phyloP scores from a whole-genome alignment of 2,329 filamentous ascomycete genomes.

The Penicillium thymicola region DNA sequence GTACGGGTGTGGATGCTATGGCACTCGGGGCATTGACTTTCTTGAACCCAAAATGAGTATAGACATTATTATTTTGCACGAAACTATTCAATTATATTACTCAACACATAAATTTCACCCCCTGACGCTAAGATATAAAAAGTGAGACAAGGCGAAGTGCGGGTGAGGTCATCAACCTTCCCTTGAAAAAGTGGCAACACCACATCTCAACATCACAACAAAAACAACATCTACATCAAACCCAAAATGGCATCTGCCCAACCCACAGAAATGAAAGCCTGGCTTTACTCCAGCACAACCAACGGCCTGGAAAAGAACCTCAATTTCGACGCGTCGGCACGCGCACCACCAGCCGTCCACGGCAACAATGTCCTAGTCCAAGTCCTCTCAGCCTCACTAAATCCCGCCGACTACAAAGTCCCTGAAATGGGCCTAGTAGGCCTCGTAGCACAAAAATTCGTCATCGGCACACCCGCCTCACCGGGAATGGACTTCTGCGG shows the following conservation, averaged over 20 bases:
- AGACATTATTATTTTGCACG: neutral
- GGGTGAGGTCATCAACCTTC: conserved; percentile 3
- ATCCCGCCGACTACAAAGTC: conserved; percentile 62
- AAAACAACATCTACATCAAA: neutral
- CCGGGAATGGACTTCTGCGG: conserved; percentile 50
- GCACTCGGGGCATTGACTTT: conserved; percentile 49
- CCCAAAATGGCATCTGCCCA: neutral
- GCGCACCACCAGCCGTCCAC: conserved; percentile 40
- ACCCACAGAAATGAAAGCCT: conserved; percentile 52
- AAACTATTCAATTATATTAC: neutral
- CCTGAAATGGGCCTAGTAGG: conserved; percentile 50
- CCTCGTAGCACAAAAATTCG: conserved; percentile 37
- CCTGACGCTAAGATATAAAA: neutral
- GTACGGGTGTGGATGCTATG: conserved; percentile 50
- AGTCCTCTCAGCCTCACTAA: conserved; percentile 52
- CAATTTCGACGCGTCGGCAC: conserved; percentile 42
- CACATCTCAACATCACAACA: neutral
- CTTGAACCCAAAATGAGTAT: conserved; percentile 8
- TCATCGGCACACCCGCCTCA: conserved; percentile 38
- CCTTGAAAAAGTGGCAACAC: neutral
- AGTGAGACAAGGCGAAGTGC: neutral
- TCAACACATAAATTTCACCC: neutral
- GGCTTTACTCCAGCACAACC: conserved; percentile 51
- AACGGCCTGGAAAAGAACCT: conserved; percentile 55
- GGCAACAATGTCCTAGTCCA: conserved; percentile 52